These are phyloP conservation scores for Linum lewisii DNA, from an alignment of 345 rosid genomes.

Conservation along the genomic window DNA sequence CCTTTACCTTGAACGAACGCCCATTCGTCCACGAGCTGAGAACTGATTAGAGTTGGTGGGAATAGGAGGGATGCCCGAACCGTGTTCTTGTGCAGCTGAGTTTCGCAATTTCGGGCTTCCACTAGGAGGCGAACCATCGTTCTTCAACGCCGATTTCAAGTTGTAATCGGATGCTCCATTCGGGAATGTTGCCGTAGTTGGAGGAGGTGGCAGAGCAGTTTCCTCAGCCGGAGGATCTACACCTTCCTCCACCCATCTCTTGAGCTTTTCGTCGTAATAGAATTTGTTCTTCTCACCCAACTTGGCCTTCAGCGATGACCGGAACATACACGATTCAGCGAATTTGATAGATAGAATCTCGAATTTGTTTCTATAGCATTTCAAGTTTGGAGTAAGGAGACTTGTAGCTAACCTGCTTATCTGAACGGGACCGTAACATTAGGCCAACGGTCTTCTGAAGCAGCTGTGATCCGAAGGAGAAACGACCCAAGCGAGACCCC, in stretches of 20 bases:
- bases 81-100: not conserved
- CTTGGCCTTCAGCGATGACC: slow-evolving; percentile 4
- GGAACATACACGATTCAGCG: no score
- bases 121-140: not conserved
- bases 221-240: slow-evolving; percentile 6
- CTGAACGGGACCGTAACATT: not conserved
- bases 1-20: slow-evolving; percentile 5
- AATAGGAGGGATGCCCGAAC: slow-evolving; percentile 1
- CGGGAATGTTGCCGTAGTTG: slow-evolving; percentile 2
- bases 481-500: slow-evolving; percentile 9
- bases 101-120: not conserved
- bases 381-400: no score
- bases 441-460: slow-evolving; percentile 8
- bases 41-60: slow-evolving; percentile 8
- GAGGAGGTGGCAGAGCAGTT: slow-evolving; percentile 7
- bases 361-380: no score
- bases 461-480: slow-evolving; percentile 4
- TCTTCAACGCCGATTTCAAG: not conserved
- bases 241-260: slow-evolving; percentile 10
- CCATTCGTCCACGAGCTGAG: slow-evolving; percentile 8
- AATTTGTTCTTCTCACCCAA: slow-evolving; percentile 9
- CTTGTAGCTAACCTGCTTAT: not conserved
- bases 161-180: not conserved
- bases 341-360: no score
- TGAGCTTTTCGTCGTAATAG: slow-evolving; percentile 9